Evolutionary conservation across 1,284 basidiomycete species (phyloP), one percentile per base, ranked within the genome.

Genomic region (Termitomyces sp.): DNA sequence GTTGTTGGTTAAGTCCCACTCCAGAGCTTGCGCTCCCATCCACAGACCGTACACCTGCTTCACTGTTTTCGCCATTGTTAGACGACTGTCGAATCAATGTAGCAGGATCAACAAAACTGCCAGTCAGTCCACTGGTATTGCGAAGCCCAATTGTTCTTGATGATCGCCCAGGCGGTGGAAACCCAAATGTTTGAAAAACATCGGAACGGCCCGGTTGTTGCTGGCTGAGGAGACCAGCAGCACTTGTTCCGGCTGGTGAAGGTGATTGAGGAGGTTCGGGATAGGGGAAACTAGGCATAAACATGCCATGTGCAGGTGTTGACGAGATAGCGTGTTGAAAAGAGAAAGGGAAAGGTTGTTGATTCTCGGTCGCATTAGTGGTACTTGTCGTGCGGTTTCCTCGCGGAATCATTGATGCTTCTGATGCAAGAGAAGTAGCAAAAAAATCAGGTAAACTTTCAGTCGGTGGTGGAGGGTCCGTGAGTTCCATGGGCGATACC

Each of bases 241-340:
- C 38, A 55, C 62, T 66, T 33, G 61, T 53, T 47, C 74, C 72
- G 28, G 74, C 74, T 30, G 86, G 86, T 1, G 84, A 81, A n/a
- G 86, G 87, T 8, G 86, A 88, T 49, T 81, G 80, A 1, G 86
- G 84, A 12, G 80, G 76, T 62, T 88, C 84, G 2, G 84, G 84
- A 66, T 81, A 82, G 9, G 83, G 80, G 60, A 86, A 82, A 40
- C 67, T 76, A 26, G 77, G 76, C 68, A 76, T 72, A 57, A 71
- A 78, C 56, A 70, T 63, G 21, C 64, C 61, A 53, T 73, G 70
- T 30, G 70, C 70, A 43, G 83, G 77, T 1, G 82, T 84, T 10
- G 81, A 80, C 4, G 82, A 73, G 15, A 77, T 68, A 12, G 81
- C 8, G 12, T 51, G 78, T 38, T 77, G 65, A 69, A 84, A 79